Evolutionary conservation across 306 rosid genomes (phyloP).

Genomic region (Cyamopsis tetragonoloba): DNA sequence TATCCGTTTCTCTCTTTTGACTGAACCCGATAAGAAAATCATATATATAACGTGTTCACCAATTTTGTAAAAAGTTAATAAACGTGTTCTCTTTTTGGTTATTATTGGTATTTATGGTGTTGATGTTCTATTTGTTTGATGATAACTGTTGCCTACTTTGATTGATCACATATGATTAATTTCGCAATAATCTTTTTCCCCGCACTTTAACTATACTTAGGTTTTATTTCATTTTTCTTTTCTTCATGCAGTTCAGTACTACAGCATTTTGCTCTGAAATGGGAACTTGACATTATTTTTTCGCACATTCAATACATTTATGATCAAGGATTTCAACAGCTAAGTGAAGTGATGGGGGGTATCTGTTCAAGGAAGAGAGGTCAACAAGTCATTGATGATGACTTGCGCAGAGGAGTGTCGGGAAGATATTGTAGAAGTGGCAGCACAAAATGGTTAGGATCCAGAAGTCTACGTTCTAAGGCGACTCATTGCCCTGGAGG

Average conservation of each 20-base stretch:
- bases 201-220: not conserved
- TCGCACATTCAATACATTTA: not conserved
- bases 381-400: constrained; percentile 46
- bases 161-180: not conserved
- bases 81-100: not conserved
- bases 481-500: constrained; percentile 32
- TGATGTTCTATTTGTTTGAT: not conserved
- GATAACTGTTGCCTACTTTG: not conserved
- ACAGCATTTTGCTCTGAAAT: constrained; percentile 11
- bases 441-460: constrained; percentile 54
- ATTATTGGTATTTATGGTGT: not conserved
- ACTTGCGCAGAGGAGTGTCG: constrained; percentile 22
- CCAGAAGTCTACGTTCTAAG: constrained; percentile 35
- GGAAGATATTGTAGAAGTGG: constrained; percentile 45
- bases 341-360: constrained; percentile 53
- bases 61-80: not conserved
- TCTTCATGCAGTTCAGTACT: constrained; percentile 28
- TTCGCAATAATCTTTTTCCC: not conserved
- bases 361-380: constrained; percentile 68
- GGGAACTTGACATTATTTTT: not conserved
- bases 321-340: not conserved
- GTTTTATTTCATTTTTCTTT: not conserved
- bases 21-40: not conserved
- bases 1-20: not conserved
- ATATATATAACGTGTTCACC: not conserved